These are phyloP conservation scores for Cytospora leucostoma DNA, from an alignment of 2,329 filamentous ascomycete genomes.

Conservation along the genomic window DNA sequence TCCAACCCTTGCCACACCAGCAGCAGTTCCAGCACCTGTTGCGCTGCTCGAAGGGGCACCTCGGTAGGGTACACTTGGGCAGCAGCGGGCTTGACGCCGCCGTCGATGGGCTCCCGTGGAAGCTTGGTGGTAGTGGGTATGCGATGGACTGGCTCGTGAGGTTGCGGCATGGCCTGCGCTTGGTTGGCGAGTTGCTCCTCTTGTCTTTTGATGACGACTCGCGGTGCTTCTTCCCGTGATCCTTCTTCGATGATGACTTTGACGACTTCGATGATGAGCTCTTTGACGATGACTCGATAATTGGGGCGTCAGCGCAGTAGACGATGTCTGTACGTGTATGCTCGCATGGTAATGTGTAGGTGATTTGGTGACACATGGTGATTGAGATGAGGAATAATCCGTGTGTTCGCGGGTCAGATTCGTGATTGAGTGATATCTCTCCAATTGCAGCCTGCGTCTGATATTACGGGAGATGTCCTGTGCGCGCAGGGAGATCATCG, in stretches of 20 bases:
- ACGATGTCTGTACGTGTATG: conserved; percentile 48
- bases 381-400: background rate
- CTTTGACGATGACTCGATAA: conserved; percentile 29
- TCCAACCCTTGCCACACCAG: conserved; percentile 58
- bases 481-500: background rate
- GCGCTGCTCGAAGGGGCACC: conserved; percentile 52
- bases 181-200: conserved; percentile 27
- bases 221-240: conserved; percentile 24
- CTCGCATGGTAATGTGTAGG: conserved; percentile 53
- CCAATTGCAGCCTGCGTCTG: background rate
- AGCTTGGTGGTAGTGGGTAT: conserved; percentile 51
- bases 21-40: conserved; percentile 57
- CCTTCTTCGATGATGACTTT: conserved; percentile 9
- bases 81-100: conserved; percentile 35
- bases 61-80: conserved; percentile 48
- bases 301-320: conserved; percentile 47
- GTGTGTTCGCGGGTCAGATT: background rate
- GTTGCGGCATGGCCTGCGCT: conserved; percentile 45
- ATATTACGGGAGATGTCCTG: background rate
- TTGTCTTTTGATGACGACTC: conserved; percentile 28
- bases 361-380: conserved; percentile 52
- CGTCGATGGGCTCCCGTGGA: conserved; percentile 36
- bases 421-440: background rate
- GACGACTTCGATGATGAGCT: conserved; percentile 27
- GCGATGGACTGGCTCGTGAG: conserved; percentile 46